phyloP scores from a whole-genome alignment of 1,139 yeast species.

The Candida dubliniensis region DNA sequence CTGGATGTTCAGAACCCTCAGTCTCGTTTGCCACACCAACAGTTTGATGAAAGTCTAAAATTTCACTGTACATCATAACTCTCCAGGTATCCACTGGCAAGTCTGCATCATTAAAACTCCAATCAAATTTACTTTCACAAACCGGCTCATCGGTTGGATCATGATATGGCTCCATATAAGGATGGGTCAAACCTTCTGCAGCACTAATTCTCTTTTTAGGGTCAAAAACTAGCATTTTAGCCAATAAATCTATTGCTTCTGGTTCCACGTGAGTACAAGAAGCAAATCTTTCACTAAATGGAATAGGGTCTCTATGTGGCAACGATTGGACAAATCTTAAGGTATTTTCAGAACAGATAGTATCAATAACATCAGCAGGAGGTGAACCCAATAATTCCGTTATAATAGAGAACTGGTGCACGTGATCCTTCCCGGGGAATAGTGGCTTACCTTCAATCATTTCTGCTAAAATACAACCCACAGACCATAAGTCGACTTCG shows the following conservation, averaged over 20 bases:
- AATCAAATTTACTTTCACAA: constrained; percentile 89
- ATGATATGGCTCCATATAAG: constrained; percentile 95
- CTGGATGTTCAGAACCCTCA: constrained; percentile 10
- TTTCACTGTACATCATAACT: constrained; percentile 98
- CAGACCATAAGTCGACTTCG: constrained; percentile 99
- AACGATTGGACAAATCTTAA: constrained; percentile 89
- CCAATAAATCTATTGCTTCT: constrained; percentile 84
- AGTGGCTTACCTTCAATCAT: constrained; percentile 99
- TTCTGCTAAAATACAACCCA: constrained; percentile 98
- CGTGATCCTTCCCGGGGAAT: constrained; percentile 98
- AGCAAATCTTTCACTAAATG: constrained; percentile 76
- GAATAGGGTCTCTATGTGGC: constrained; percentile 90
- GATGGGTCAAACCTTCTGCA: constrained; percentile 84
- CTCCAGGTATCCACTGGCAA: constrained; percentile 98
- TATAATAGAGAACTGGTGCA: constrained; percentile 94
- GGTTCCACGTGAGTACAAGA: constrained; percentile 76
- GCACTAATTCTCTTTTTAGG: constrained; percentile 94
- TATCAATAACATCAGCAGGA: constrained; percentile 92
- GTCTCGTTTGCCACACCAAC: constrained; percentile 28
- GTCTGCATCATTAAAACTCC: constrained; percentile 98
- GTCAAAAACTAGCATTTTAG: constrained; percentile 90
- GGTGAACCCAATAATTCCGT: constrained; percentile 97
- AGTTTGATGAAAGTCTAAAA: constrained; percentile 88
- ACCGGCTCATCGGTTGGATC: constrained; percentile 98
- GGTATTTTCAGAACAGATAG: constrained; percentile 95